phyloP scores from a whole-genome alignment of 306 rosid species.

The Casuarina equisetifolia region DNA sequence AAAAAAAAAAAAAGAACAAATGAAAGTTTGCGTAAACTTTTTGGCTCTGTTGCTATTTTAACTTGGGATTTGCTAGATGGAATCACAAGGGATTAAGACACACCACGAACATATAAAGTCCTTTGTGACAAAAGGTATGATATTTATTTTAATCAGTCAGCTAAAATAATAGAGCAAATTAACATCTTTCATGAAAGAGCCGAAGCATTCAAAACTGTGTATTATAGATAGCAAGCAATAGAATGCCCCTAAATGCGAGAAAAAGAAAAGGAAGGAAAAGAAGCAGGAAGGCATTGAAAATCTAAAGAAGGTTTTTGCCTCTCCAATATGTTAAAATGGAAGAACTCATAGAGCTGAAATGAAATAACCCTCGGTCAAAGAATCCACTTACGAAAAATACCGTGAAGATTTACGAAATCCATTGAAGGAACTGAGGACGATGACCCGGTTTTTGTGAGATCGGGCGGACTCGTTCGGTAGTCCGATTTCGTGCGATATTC shows the following conservation, averaged over 20 bases:
- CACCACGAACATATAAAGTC: background rate
- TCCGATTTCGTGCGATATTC: too few species aligned
- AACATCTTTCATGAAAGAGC: background rate
- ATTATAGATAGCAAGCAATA: background rate
- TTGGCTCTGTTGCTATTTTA: background rate
- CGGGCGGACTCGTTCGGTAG: too few species aligned
- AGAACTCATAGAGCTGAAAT: background rate
- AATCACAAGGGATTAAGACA: background rate
- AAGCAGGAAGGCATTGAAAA: background rate
- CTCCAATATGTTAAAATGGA: background rate
- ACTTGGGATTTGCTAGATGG: background rate
- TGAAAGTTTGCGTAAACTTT: background rate
- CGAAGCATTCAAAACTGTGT: background rate
- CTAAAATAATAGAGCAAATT: background rate
- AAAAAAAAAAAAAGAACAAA: background rate
- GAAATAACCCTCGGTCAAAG: background rate
- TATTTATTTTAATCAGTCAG: background rate
- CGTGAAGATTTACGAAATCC: constrained; percentile 5
- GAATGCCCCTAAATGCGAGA: background rate
- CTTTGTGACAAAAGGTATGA: background rate
- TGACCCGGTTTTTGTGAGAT: too few species aligned
- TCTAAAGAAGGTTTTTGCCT: background rate
- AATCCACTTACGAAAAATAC: background rate
- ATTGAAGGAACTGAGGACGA: constrained; percentile 6
- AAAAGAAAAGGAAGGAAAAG: too few species aligned